Percentiles rank a stretch among this genome's conserved stretches.
Evolutionary conservation across 2,329 filamentous ascomycete genomes (phyloP).

Genomic region (Zymoseptoria tritici): DNA sequence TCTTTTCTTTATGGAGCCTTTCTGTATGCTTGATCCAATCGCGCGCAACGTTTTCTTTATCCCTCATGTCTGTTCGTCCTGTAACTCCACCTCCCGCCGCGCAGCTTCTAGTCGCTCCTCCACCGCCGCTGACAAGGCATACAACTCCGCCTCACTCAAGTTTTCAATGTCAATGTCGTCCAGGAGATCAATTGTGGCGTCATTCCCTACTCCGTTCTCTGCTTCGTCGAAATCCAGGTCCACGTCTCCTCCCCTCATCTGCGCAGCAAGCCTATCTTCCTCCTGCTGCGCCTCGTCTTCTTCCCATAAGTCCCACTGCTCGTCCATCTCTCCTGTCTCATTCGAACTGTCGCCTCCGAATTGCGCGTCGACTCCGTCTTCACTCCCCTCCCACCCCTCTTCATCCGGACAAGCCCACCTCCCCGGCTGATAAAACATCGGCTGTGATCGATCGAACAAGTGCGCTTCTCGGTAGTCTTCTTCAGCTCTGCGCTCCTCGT

Average conservation of each 20-base stretch:
- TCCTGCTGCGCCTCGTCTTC: background rate
- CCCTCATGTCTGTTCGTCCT: background rate
- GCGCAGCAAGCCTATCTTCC: background rate
- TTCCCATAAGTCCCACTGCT: background rate
- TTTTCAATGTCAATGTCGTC: background rate
- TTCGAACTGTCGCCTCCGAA: background rate
- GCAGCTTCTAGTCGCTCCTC: background rate
- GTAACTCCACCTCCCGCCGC: background rate
- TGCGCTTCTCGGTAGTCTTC: background rate
- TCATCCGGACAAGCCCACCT: constrained; percentile 1
- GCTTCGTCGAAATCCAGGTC: background rate
- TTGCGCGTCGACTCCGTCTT: too few relatives aligned
- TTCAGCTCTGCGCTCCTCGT: background rate
- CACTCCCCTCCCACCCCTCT: background rate
- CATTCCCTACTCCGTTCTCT: background rate
- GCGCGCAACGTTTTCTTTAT: background rate
- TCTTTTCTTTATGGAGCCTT: background rate
- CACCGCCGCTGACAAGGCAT: background rate
- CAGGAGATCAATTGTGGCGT: background rate
- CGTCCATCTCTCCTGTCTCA: background rate
- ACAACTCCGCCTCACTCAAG: background rate
- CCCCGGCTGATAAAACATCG: background rate
- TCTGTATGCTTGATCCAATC: background rate
- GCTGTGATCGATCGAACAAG: background rate
- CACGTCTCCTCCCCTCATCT: background rate